These are phyloP conservation scores for Zygoascus bituminiphila DNA, from an alignment of 805 yeast species.

Conservation along the genomic window DNA sequence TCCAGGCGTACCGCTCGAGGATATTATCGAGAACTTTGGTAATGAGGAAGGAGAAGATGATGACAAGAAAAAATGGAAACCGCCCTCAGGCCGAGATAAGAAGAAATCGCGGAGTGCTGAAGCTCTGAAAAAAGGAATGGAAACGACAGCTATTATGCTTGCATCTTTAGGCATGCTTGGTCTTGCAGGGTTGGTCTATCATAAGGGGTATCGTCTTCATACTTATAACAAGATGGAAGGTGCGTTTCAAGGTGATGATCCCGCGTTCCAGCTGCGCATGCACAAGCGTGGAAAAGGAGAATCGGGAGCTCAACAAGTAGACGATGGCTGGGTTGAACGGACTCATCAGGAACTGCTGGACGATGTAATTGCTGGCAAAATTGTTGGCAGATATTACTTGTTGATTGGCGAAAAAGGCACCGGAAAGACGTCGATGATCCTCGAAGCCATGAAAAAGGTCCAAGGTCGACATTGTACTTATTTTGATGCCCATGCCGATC, in stretches of 20 bases:
- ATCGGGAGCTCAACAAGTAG: constrained; percentile 16
- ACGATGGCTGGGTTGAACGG: constrained; percentile 58
- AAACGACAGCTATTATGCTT: constrained; percentile 64
- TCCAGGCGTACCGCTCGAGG: constrained; percentile 10
- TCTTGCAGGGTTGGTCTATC: constrained; percentile 64
- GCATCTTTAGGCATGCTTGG: constrained; percentile 63
- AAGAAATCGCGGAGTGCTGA: constrained; percentile 1
- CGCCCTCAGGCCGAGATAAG: background rate
- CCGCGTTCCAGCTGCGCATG: constrained; percentile 51
- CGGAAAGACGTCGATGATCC: constrained; percentile 68
- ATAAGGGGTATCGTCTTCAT: constrained; percentile 47
- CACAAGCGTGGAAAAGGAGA: constrained; percentile 29
- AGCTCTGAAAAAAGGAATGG: constrained; percentile 26
- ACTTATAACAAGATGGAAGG: constrained; percentile 55
- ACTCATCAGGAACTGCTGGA: constrained; percentile 60
- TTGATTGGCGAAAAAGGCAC: constrained; percentile 82
- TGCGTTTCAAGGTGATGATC: constrained; percentile 63
- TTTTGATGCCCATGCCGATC: constrained; percentile 78
- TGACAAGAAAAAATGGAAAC: background rate
- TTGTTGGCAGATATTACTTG: constrained; percentile 59
- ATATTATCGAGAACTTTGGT: background rate
- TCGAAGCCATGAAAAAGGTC: constrained; percentile 60
- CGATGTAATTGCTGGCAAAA: constrained; percentile 55
- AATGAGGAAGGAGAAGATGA: constrained; percentile 4
- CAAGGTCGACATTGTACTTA: constrained; percentile 58